Base-by-base conservation (phyloP, 257 asterid species). In the Nyctanthes arbortristis region DNA sequence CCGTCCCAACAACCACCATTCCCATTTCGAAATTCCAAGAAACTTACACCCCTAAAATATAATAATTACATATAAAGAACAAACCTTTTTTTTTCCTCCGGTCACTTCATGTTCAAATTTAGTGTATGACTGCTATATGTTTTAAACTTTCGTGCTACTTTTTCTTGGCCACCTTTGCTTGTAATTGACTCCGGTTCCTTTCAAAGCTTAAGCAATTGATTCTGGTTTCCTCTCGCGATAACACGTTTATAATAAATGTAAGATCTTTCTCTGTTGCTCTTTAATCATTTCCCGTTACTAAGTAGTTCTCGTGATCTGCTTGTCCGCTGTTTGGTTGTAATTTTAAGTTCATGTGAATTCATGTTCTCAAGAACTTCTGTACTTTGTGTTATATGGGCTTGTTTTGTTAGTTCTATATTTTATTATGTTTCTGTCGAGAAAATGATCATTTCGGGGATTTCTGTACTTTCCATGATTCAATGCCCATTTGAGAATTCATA, bases 121-220 rank as follows among this genome's bases (percentile, higher is more conserved):
- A 62, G 9, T 54, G 37, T 31, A 5, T 40, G 63, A 37, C 58
- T 37, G 59, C 43, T 56, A 3, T 36, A 35, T 66, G 32, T 61
- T 66, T 70, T 76, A 69, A 72, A n/a, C 73, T 60, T 70, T 32
- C 57, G 55, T 25, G 29, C 77, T 74, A 68, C 69, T 76, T 65
- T 72, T 66, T 71, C 72, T 65, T 80, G 76, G 79, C 34, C 81
- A 71, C 55, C 79, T 78, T 74, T 70, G 54, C 71, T 76, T 73
- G 72, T 29, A 56, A 76, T 60, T 67, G 75, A 67, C 69, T 35
- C 69, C 45, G 22, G 22, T 22, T 12, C 34, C 79, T 70, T 71
- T 49, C 54, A 71, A 70, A 82, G 81, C 67, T 6, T 66, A 24
- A 28, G 63, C 67, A 65, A 43, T 70, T 64, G 55, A 69, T 76